Conservation (phyloP, 192 early-diverging fungal species). For the Diversispora eburnea region DNA sequence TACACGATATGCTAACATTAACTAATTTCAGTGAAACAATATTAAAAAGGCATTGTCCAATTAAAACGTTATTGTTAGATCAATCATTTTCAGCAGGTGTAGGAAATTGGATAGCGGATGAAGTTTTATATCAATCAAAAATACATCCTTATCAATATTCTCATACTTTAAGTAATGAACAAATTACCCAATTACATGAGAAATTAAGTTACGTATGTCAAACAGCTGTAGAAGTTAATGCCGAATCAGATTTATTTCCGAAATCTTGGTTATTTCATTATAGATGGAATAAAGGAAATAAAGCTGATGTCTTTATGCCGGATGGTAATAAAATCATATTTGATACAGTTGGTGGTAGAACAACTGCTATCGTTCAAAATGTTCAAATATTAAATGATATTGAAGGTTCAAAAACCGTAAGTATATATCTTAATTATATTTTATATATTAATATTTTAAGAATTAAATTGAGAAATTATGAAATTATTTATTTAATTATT, state of each 20-base stretch:
- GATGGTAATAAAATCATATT: constrained; percentile 60
- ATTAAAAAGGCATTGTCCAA: constrained; percentile 41
- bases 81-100: constrained; percentile 76
- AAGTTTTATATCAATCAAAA: constrained; percentile 68
- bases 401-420: neutral
- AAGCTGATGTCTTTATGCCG: constrained; percentile 42
- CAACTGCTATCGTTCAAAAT: constrained; percentile 56
- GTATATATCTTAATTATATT: too few relatives aligned
- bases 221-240: constrained; percentile 60
- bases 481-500: neutral
- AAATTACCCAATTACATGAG: constrained; percentile 46
- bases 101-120: constrained; percentile 87
- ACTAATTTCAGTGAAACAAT: constrained; percentile 47
- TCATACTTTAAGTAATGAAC: constrained; percentile 43
- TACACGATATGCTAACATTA: constrained; percentile 50
- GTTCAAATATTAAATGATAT: constrained; percentile 49
- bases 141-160: constrained; percentile 66
- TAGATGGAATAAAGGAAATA: constrained; percentile 66
- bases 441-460: too few relatives aligned
- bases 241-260: constrained; percentile 65
- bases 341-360: constrained; percentile 68
- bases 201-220: constrained; percentile 48
- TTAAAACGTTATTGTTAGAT: constrained; percentile 75
- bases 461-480: too few relatives aligned
- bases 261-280: constrained; percentile 74